Evolutionary conservation across 495 filamentous ascomycete genomes (phyloP), one percentile per base, ranked within the genome.

Genomic region (Aspergillus diversus): DNA sequence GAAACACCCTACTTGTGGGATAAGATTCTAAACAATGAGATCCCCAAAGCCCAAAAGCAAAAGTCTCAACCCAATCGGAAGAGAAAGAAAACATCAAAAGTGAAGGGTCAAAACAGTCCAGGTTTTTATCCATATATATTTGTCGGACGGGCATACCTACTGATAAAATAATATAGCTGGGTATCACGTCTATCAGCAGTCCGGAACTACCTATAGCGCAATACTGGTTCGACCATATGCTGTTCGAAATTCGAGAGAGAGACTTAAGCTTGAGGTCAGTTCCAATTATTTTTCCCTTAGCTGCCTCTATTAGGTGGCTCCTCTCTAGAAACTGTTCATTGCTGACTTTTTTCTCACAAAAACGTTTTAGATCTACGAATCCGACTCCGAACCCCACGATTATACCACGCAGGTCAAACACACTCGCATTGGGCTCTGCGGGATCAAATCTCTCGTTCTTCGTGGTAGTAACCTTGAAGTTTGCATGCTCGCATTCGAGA

Each of bases 321-420:
- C 21, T 27, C 21, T 27, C 21, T 27, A 27, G 21, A 27, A 27
- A 27, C 21, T 27, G 21, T 2, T 27, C 21, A 27, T 27, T 27
- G 21, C 21, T 27, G 21, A 27, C 21, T 27, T 27, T 27, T 43
- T 43, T 12, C 39, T 11, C 39, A 3, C 39, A 43, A 54, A 33
- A 35, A 16, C 21, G 21, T 27, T 27, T 27, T 60, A 87, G 85
- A 71, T 88, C 60, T 88, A 80, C 66, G 80, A 86, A 66, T 76
- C 81, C 0, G 72, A 80, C 62, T 63, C 74, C 7, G 48, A 68
- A 5, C 84, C 84, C 3, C 71, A 75, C 56, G 73, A 68, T 15
- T 89, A 87, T 68, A 70, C 77, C 8, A 66, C 73, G 3, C 73
- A 72, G 34, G 63, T 67, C 50, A 79, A 73, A 52, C 81, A 77